Conservation (phyloP, 192 early-diverging fungal species). For the Backusella tarrabulga region DNA sequence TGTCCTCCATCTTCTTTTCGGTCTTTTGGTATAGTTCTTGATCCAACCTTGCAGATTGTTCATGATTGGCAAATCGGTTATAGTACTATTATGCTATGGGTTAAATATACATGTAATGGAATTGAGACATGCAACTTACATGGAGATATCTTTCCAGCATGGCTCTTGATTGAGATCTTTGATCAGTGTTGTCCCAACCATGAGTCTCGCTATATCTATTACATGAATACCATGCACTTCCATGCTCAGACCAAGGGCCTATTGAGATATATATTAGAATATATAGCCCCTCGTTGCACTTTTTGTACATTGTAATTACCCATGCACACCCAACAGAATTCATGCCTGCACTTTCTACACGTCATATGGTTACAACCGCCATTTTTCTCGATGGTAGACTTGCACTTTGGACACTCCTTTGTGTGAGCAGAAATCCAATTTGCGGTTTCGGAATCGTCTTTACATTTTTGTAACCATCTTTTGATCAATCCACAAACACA, state of each 20-base stretch:
- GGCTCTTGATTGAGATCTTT: constrained; percentile 82
- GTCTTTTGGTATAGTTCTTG: constrained; percentile 81
- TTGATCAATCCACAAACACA: constrained; percentile 66
- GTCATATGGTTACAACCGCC: constrained; percentile 99
- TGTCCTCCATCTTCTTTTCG: constrained; percentile 93
- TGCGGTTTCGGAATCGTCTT: constrained; percentile 96
- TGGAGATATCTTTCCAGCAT: constrained; percentile 94
- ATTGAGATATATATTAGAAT: not conserved
- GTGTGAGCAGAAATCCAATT: constrained; percentile 96
- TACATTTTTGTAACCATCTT: constrained; percentile 84
- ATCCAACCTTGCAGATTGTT: constrained; percentile 88
- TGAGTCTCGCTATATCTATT: constrained; percentile 94
- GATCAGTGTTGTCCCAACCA: constrained; percentile 82
- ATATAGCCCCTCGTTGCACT: not conserved
- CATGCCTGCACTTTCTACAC: constrained; percentile 94
- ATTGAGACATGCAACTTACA: constrained; percentile 47
- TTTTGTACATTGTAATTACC: constrained; percentile 39
- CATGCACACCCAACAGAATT: constrained; percentile 99
- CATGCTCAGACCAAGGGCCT: constrained; percentile 92
- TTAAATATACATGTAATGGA: not conserved
- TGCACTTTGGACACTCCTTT: constrained; percentile 95
- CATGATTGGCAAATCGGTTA: constrained; percentile 97
- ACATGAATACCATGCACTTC: constrained; percentile 95
- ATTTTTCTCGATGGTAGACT: constrained; percentile 98
- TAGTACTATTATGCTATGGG: constrained; percentile 68